Percentiles rank a stretch among this genome's conserved stretches.
Conservation (phyloP, 257 asterid genomes). For the Petunia axillaris region DNA sequence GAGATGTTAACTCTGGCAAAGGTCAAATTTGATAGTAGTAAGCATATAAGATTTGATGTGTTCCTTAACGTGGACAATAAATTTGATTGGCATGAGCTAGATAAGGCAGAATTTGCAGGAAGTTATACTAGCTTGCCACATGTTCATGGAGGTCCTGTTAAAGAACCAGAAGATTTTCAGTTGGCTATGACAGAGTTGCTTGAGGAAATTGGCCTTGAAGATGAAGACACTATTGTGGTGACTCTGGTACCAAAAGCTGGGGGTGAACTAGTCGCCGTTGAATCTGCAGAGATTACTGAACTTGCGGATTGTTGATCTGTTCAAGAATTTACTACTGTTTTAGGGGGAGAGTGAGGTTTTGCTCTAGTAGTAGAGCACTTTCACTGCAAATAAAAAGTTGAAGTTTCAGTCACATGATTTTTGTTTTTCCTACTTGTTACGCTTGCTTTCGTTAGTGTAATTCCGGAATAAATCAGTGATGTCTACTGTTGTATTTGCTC, state of each 20-base stretch:
- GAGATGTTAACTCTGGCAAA: conserved; percentile 30
- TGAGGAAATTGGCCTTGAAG: conserved; percentile 37
- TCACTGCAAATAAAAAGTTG: too few relatives aligned
- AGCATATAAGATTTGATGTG: conserved; percentile 31
- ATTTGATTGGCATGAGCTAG: conserved; percentile 16
- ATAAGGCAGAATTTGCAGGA: conserved; percentile 29
- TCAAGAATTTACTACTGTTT: too few relatives aligned
- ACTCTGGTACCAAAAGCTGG: conserved; percentile 36
- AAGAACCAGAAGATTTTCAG: background rate
- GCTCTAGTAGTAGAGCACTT: too few relatives aligned
- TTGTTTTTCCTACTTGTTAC: too few relatives aligned
- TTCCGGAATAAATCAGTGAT: too few relatives aligned
- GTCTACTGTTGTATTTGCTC: too few relatives aligned
- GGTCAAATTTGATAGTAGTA: conserved; percentile 14
- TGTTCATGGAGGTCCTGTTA: background rate
- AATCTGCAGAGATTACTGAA: background rate
- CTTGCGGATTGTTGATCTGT: too few relatives aligned
- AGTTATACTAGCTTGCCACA: conserved; percentile 31
- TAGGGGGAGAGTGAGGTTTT: too few relatives aligned
- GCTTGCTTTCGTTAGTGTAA: too few relatives aligned
- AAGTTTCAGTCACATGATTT: too few relatives aligned
- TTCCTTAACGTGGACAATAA: conserved; percentile 33
- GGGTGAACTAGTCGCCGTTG: background rate
- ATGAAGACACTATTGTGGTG: conserved; percentile 34
- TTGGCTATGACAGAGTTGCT: conserved; percentile 27